Evolutionary conservation across 2,329 filamentous ascomycete species (phyloP).

Genomic region (Helotiales sp.): DNA sequence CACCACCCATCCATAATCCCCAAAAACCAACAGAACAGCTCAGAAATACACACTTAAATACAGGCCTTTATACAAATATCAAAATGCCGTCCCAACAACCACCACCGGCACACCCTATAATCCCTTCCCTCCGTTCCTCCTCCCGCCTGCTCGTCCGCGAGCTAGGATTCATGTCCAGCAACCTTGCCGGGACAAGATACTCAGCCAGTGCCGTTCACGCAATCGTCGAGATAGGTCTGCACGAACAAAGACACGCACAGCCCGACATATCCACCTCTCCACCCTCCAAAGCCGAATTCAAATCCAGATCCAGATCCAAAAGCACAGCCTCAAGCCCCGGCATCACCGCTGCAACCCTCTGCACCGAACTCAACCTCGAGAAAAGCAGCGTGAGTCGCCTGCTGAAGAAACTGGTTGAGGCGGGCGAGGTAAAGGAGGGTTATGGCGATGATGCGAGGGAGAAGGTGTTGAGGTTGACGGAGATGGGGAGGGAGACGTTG

Average conservation of each 20-base stretch:
- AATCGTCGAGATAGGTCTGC: conserved; percentile 38
- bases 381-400: conserved; percentile 23
- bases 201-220: conserved; percentile 35
- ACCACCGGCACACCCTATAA: background rate
- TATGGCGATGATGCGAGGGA: conserved; percentile 7
- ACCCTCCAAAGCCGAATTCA: too few relatives aligned
- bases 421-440: conserved; percentile 26
- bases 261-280: background rate
- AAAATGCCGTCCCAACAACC: background rate
- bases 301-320: background rate
- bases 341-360: conserved; percentile 26
- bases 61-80: too few relatives aligned
- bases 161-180: conserved; percentile 38
- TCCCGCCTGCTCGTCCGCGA: conserved; percentile 39
- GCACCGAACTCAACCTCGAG: conserved; percentile 30
- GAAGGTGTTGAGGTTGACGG: conserved; percentile 27
- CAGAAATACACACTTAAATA: too few relatives aligned
- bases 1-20: background rate
- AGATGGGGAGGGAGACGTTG: conserved; percentile 27
- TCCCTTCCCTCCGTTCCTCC: conserved; percentile 32
- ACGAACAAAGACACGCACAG: background rate
- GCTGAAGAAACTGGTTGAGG: conserved; percentile 26
- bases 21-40: too few relatives aligned
- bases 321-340: background rate
- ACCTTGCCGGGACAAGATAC: conserved; percentile 30